Base-by-base conservation (phyloP, 306 rosid species). In the Vigna radiata region DNA sequence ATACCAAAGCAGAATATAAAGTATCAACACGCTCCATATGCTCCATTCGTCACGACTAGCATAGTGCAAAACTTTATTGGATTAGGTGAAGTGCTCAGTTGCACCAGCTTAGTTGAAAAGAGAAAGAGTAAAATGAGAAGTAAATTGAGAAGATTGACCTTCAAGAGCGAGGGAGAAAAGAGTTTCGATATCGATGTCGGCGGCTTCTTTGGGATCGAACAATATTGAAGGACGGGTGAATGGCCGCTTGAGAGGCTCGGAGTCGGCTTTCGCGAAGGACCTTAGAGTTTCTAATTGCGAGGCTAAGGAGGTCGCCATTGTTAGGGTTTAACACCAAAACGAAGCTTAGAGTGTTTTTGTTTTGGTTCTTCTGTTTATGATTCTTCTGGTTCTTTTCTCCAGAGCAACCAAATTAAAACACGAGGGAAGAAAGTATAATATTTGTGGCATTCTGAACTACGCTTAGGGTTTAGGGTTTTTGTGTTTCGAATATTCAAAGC, bases 161-260 rank as follows among this genome's bases (percentile, higher is more conserved):
- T 88, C 85, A 49, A 83, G 72, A 3, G 92, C 93, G 9, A 86
- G 65, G 59, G 66, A 21, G 78, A 85, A 84, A 36, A 95, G 75
- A 47, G 96, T 72, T 31, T 95, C 93, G 14, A 83, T 48, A 29
- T 85, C 91, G 31, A 83, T 80, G 48, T 95, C 98, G 2, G 98
- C 96, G 0, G 98, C 98, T 77, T 86, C 84, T 82, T 92, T 90
- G 47, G 96, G 91, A 53, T 92, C 92, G 72, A 80, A 90, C 50
- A 92, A 82, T 65, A 95, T 79, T 7, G 98, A 89, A 73, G 98
- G 93, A 1, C 98, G 93, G 65, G 92, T 89, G 86, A 86, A 86
- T 0, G 98, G 97, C 59, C 93, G 70, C 84, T 85, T 95, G 23
- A 54, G 83, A 59, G 86, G 90, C 49, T 90, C 87, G 5, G 89